Evolutionary conservation across 1,139 yeast species (phyloP).

Genomic region (Nematodospora anomalae): DNA sequence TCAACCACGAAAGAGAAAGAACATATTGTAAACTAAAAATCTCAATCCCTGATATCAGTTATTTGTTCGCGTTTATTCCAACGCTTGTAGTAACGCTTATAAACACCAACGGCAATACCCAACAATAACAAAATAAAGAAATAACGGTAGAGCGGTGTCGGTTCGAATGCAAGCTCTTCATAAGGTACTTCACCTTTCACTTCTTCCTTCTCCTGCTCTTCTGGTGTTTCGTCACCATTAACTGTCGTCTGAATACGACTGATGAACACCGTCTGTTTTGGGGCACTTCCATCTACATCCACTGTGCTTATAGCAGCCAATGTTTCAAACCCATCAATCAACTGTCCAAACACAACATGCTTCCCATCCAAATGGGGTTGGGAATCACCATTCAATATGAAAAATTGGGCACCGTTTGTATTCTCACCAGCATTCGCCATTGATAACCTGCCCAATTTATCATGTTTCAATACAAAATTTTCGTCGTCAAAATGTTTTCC

Average conservation of each 20-base stretch:
- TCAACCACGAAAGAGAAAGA: too few species aligned
- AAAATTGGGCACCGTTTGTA: slow-evolving; percentile 46
- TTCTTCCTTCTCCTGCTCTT: slow-evolving; percentile 10
- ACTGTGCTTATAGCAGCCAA: slow-evolving; percentile 37
- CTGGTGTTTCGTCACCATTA: slow-evolving; percentile 10
- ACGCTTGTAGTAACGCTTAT: slow-evolving; percentile 18
- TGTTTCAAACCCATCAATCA: slow-evolving; percentile 43
- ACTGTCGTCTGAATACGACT: slow-evolving; percentile 17
- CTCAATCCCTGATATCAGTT: slow-evolving; percentile 30
- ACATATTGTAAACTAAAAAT: slow-evolving; percentile 20
- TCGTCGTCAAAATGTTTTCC: slow-evolving; percentile 39
- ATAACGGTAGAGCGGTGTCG: slow-evolving; percentile 13
- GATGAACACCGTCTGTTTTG: slow-evolving; percentile 34
- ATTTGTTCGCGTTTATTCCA: slow-evolving; percentile 26
- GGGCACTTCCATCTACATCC: slow-evolving; percentile 39
- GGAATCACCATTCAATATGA: slow-evolving; percentile 32
- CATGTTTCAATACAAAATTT: slow-evolving; percentile 34
- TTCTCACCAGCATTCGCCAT: slow-evolving; percentile 47
- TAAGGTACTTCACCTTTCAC: slow-evolving; percentile 5
- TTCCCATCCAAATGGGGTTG: slow-evolving; percentile 49
- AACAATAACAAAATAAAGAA: slow-evolving; percentile 21
- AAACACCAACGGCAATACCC: slow-evolving; percentile 17
- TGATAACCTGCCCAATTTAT: slow-evolving; percentile 39
- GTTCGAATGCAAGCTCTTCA: slow-evolving; percentile 14
- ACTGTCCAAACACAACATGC: slow-evolving; percentile 59